phyloP scores from a whole-genome alignment of 2,329 filamentous ascomycete genomes.

The Xylaria sp. region DNA sequence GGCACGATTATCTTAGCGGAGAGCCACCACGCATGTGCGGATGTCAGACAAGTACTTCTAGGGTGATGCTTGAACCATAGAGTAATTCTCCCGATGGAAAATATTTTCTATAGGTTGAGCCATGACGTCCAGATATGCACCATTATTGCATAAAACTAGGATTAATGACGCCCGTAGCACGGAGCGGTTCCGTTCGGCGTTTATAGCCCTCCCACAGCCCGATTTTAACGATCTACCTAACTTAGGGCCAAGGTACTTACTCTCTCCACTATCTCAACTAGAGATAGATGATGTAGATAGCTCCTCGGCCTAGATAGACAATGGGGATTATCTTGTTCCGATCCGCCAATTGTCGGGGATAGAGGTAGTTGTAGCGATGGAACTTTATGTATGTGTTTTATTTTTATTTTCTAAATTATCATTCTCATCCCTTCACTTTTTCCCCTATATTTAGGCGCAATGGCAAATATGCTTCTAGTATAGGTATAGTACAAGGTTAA shows the following conservation, averaged over 20 bases:
- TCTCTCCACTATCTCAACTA: neutral
- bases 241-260: neutral
- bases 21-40: constrained; percentile 2
- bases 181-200: neutral
- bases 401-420: neutral
- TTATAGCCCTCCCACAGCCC: constrained; percentile 3
- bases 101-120: constrained; percentile 31
- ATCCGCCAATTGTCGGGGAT: neutral
- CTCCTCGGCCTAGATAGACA: neutral
- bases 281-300: neutral
- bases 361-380: neutral
- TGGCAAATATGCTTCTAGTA: neutral
- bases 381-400: too few species aligned
- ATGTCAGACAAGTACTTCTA: constrained; percentile 15
- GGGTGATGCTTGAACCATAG: constrained; percentile 32
- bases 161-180: constrained; percentile 6
- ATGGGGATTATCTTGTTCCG: constrained; percentile 13
- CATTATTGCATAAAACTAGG: constrained; percentile 24
- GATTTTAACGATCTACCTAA: constrained; percentile 1
- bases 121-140: constrained; percentile 16
- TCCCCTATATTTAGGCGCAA: neutral
- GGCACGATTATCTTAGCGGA: constrained; percentile 24
- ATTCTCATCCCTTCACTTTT: neutral
- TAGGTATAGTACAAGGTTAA: neutral
- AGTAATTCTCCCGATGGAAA: constrained; percentile 23